phyloP scores from a whole-genome alignment of 139 green algal genomes.

The Zygnema cylindricum region DNA sequence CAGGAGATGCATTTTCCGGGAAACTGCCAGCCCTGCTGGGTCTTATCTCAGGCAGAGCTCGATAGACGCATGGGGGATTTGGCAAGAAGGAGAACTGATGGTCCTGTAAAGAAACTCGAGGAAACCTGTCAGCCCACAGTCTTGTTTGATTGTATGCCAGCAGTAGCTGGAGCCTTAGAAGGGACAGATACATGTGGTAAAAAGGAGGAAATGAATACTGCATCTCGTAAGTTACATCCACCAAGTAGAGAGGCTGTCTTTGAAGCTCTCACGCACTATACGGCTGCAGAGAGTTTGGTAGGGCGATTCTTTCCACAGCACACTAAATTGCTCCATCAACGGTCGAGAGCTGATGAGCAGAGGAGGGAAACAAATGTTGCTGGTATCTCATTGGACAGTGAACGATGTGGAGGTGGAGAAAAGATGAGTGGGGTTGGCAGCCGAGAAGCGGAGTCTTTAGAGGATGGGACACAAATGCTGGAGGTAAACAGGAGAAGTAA shows the following conservation, averaged over 20 bases:
- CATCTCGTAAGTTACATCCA: background rate
- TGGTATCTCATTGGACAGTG: too few species aligned
- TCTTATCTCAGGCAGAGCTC: background rate
- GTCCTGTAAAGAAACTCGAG: background rate
- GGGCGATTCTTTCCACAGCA: background rate
- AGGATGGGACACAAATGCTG: too few species aligned
- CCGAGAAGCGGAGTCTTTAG: too few species aligned
- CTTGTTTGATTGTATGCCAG: background rate
- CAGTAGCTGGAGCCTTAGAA: background rate
- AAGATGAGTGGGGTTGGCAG: too few species aligned
- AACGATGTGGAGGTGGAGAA: too few species aligned
- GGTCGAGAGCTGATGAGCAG: background rate
- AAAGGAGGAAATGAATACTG: background rate
- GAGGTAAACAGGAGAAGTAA: too few species aligned
- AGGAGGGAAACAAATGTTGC: too few species aligned
- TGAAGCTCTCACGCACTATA: conserved; percentile 14
- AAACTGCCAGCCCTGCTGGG: background rate
- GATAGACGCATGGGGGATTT: conserved; percentile 9
- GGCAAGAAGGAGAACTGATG: background rate
- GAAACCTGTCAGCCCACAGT: background rate
- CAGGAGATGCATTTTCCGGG: background rate
- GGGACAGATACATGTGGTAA: background rate
- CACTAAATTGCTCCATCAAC: background rate
- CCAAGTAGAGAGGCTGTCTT: background rate
- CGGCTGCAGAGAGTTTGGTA: background rate